Base-by-base conservation (phyloP, 129 eudicot genomes). In the Erigeron canadensis region DNA sequence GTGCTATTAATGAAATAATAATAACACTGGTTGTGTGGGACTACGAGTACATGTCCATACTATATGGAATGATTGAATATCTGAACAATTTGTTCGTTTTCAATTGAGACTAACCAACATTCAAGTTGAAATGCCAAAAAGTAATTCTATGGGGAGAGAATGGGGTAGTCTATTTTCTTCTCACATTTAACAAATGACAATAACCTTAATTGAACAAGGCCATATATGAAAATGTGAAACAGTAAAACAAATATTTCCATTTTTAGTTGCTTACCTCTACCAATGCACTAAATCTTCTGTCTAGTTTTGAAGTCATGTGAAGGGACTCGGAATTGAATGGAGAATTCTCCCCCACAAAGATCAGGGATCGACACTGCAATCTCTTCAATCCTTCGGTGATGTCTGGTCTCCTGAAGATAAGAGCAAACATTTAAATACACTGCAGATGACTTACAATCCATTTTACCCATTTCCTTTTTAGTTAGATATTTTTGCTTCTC, bases 221-320 rank as follows among this genome's bases (percentile, higher is more conserved):
- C 55, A 43, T 16, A 7, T 21, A 44, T 5, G 42, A 21, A 59
- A 28, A 19, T 5, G 39, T 19, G 22, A 58, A 58, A 59, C 2
- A 9, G 42, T 59, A 40, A 37, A 59, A 16, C 42, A 11, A 28
- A 10, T 13, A 59, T 59, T 28, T 41, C 16, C 56, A 12, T 15
- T 59, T 59, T 59, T 15, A 28, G 63, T 12, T 23, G 65, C 19
- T 22, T 86, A 92, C 98, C 98, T 92, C 98, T 57, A 92, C 98
- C 74, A 92, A 83, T 50, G 95, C 98, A 56, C 88, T 92, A 81
- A 77, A 89, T 87, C 98, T 85, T 76, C 91, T 87, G 73, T 92
- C 98, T 70, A 92, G 95, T 76, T 92, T 92, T 67, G 98, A 87
- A 6, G 92, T 87, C 95, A 92, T 92, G 84, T 89, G 95, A 50